Percentiles rank a stretch among this genome's conserved stretches.
phyloP scores from a whole-genome alignment of 169 alveolate genomes.

The Perkinsus olseni region DNA sequence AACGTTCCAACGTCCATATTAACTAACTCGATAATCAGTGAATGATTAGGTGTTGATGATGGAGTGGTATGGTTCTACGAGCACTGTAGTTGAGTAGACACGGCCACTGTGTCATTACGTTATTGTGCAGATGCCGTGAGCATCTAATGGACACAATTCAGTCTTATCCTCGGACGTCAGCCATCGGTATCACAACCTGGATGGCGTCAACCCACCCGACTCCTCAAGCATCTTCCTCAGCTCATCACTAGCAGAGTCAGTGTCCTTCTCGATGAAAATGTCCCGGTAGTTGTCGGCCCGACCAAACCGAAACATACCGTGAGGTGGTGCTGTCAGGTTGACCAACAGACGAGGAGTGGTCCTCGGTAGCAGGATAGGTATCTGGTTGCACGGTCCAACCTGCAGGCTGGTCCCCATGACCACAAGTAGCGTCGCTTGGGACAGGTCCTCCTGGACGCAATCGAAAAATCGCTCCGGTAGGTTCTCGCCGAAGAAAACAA shows the following conservation, averaged over 20 bases:
- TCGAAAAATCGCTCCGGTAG: constrained; percentile 50
- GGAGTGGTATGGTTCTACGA: too few species aligned
- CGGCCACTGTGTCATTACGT: too few species aligned
- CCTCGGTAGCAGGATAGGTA: constrained; percentile 33
- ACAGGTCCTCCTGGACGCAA: constrained; percentile 14
- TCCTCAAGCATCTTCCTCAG: not conserved
- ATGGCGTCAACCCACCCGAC: not conserved
- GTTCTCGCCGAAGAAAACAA: constrained; percentile 69
- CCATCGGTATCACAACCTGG: not conserved
- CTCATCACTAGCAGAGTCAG: not conserved
- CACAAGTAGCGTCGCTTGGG: constrained; percentile 47
- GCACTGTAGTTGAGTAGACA: too few species aligned
- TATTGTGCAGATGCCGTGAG: too few species aligned
- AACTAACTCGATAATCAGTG: too few species aligned
- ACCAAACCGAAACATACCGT: not conserved
- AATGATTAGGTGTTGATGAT: too few species aligned
- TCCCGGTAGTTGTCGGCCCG: not conserved
- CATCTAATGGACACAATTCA: too few species aligned
- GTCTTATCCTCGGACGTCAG: too few species aligned
- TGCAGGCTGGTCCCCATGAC: constrained; percentile 66
- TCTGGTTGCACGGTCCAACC: constrained; percentile 27
- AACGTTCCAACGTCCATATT: too few species aligned
- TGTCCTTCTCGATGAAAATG: not conserved
- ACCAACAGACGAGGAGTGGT: constrained; percentile 43
- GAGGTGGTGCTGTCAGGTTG: constrained; percentile 9